Evolutionary conservation across 2,329 filamentous ascomycete species (phyloP), one percentile per base, ranked within the genome.

Genomic region (Xylaria sp.): DNA sequence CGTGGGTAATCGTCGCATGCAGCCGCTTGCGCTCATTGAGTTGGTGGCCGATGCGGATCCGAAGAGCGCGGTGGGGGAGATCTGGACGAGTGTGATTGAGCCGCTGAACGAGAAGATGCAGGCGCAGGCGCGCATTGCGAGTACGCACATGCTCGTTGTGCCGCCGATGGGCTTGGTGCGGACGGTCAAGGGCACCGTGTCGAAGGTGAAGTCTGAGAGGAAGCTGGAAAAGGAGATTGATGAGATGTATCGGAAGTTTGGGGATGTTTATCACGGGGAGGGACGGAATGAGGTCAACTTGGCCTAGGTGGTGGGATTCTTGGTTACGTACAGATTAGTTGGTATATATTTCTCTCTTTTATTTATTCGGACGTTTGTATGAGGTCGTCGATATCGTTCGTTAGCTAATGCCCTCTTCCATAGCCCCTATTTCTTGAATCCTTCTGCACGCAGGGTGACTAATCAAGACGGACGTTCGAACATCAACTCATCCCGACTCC

Each of bases 201-300:
- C 60, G 9, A 58, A 62, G 18, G 50, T 54, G 42, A 59, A 61
- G 19, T 66, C 63, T 5, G 62, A 64, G 52, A 44, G 44, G 3
- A 66, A 59, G 52, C 65, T 63, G 49, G 39, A 44, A 13, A 56
- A 54, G n/a, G 58, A 63, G 46, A 65, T 65, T n/a, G 54, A 65
- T n/a, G 59, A 56, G 44, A 49, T 62, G 2, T 67, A 66, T 52
- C 34, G 57, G 51, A 59, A 30, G 23, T 63, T 55, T 48, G 65
- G 66, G 4, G 65, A 68, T 35, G 39, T 53, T 16, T 68, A 64
- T 63, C 63, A 65, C 48, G 64, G 62, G 16, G 54, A 59, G 1
- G 63, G 59, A 58, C 55, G 47, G 13, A 4, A 50, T 30, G n/a
- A 42, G n/a, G 10, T 1, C 11, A 34, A 19, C 7, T 23, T 2